Evolutionary conservation across 2,329 filamentous ascomycete species (phyloP), one percentile per base, ranked within the genome.

Genomic region (Talaromyces rugulosus): DNA sequence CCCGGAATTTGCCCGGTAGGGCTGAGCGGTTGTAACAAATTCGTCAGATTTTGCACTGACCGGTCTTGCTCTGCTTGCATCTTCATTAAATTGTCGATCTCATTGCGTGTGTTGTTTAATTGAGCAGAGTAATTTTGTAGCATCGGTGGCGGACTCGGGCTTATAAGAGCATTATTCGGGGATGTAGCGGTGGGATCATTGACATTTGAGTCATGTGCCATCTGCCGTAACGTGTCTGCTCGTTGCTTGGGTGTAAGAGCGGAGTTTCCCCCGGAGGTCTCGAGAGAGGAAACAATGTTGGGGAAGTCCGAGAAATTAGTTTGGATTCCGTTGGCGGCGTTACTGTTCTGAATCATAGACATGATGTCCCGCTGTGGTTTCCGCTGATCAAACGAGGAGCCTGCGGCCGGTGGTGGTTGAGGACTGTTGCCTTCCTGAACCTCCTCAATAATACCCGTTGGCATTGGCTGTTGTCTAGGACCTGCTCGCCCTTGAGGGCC

Each of bases 1-100:
- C 90, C 90, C 1, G 91, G 90, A 40, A 96, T 90, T 16, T 85
- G 84, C 4, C 91, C 92, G 0, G 86, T 90, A 0, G 92, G 92
- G 69, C 89, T 93, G 12, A 96, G 82, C 0, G 92, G 92, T 6
- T 90, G 88, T 7, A 97, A 82, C 16, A 92, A 79, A 60, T 86
- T 87, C 58, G 87, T 87, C 9, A 97, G 81, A 62, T 90, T 87
- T 64, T 90, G 86, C 1, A 97, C 89, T 56, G 90, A 89, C 55
- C 83, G 83, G 63, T 89, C 87, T 70, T 96, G 92, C 63, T 94
- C 87, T 28, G 86, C 85, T 71, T 96, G 91, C 69, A 96, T 81
- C 51, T 88, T 88, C 65, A 91, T 86, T 2, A 98, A 82, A 33
- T 89, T 84, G 58, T 95, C 90, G 31, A 97, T 84, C 65, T 96